Evolutionary conservation across 2,329 filamentous ascomycete species (phyloP), one percentile per base, ranked within the genome.

Genomic region (Diaporthe citriasiana): DNA sequence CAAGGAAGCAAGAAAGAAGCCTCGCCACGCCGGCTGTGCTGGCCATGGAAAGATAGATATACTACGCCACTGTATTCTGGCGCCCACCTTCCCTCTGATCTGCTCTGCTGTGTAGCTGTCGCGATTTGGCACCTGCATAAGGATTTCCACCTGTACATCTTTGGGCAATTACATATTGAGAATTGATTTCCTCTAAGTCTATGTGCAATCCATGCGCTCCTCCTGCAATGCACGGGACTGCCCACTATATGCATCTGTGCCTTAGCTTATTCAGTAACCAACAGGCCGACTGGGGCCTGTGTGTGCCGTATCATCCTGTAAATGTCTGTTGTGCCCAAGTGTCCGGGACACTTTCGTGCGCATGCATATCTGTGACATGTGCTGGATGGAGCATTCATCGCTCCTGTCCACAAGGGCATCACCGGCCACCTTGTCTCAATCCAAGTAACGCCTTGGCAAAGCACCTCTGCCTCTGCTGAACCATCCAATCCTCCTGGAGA

Each of bases 141-240:
- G 60, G 50, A 47, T 4, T 13, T 50, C 19, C 33, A 53, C 9
- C 50, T 25, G 27, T 7, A 70, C 3, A 22, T 40, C 1, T 53
- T 19, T 38, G 30, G 45, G 45, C 63, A 50, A 25, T 57, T 63
- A 27, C 22, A 53, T 42, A 12, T 53, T 30, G 45, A 63, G 45
- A 45, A 63, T 55, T 59, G 15, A 74, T 75, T 47, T 72, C 74
- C 69, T 72, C 74, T 74, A 74, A 72, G 50, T 74, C 72, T 75
- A 75, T 72, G 72, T 74, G 53, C 72, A 60, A 56, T 47, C 56
- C 40, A 57, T 33, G 50, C 57, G 60, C 69, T 70, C 60, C 63
- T 70, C 66, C 57, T 19, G 51, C 71, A 27, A 71, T 50, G 45
- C 25, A 42, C 33, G 51, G 50, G 55, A n/a, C 40, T 25, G 42